phyloP scores from a whole-genome alignment of 257 asterid species.

The Solanum bulbocastanum region DNA sequence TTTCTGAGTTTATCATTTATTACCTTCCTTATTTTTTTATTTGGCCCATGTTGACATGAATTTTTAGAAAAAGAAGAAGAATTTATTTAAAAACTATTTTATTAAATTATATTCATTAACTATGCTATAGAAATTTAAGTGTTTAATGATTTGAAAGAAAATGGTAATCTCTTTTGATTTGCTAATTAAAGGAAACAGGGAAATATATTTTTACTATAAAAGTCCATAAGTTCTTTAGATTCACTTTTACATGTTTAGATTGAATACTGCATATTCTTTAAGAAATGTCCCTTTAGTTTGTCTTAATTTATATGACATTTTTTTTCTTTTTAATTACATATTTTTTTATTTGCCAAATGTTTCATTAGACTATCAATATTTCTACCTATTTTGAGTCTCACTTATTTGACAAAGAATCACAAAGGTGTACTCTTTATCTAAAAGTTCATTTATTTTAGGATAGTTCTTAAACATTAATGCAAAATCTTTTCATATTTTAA shows the following conservation, averaged over 20 bases:
- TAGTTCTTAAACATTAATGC: neutral
- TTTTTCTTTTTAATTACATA: neutral
- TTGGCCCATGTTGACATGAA: neutral
- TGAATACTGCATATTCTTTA: too few species aligned
- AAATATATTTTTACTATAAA: too few species aligned
- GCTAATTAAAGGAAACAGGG: neutral
- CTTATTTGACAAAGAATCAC: neutral
- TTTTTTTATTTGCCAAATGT: too few species aligned
- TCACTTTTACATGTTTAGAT: neutral
- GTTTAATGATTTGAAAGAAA: neutral
- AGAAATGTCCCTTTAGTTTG: neutral
- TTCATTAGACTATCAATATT: neutral
- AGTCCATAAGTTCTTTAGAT: too few species aligned
- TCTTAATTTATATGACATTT: too few species aligned
- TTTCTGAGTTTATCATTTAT: neutral
- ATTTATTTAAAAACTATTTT: too few species aligned
- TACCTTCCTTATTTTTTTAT: neutral
- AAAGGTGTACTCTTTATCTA: neutral
- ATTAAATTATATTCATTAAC: neutral
- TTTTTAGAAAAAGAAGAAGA: neutral
- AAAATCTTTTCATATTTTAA: neutral
- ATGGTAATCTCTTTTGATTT: neutral
- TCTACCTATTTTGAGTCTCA: neutral
- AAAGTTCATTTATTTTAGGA: neutral
- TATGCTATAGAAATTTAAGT: neutral